These are phyloP conservation scores for Penicillium crustosum DNA, from an alignment of 2,329 filamentous ascomycete species.

Conservation along the genomic window DNA sequence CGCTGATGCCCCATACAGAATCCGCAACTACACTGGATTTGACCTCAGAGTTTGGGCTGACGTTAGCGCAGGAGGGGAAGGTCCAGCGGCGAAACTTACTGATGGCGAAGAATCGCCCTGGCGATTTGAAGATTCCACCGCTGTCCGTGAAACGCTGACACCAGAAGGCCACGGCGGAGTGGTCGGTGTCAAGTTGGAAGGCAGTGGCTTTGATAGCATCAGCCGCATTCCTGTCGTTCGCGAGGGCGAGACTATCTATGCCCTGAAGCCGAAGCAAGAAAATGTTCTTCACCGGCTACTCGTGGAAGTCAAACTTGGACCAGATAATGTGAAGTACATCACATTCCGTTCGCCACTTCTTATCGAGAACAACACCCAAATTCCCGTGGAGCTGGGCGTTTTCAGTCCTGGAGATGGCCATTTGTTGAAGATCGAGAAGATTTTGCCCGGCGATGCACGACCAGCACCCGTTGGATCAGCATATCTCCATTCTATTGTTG, in stretches of 20 bases:
- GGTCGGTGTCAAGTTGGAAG: constrained; percentile 81
- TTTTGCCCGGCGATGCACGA: constrained; percentile 83
- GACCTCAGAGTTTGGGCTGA: constrained; percentile 81
- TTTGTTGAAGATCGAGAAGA: constrained; percentile 95
- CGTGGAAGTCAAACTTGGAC: constrained; percentile 86
- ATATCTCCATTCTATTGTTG: constrained; percentile 81
- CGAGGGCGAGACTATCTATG: constrained; percentile 92
- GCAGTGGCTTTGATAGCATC: constrained; percentile 88
- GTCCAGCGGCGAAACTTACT: constrained; percentile 68
- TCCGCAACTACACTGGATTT: constrained; percentile 95
- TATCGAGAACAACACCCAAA: constrained; percentile 94
- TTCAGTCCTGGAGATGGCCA: constrained; percentile 85
- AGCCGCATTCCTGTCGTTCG: constrained; percentile 85
- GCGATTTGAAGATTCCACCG: constrained; percentile 96
- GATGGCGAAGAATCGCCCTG: constrained; percentile 92
- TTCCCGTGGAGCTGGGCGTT: constrained; percentile 89
- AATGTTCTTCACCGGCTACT: constrained; percentile 83
- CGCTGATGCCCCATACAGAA: constrained; percentile 86
- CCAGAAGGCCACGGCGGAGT: constrained; percentile 77
- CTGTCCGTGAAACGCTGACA: constrained; percentile 88
- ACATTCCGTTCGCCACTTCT: constrained; percentile 88
- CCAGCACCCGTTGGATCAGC: constrained; percentile 91
- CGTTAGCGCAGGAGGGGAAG: constrained; percentile 66
- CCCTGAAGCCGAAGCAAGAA: constrained; percentile 81
- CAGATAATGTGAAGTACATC: constrained; percentile 97